Evolutionary conservation across 176 grass and related monocot species (phyloP).

Genomic region (Lolium perenne): DNA sequence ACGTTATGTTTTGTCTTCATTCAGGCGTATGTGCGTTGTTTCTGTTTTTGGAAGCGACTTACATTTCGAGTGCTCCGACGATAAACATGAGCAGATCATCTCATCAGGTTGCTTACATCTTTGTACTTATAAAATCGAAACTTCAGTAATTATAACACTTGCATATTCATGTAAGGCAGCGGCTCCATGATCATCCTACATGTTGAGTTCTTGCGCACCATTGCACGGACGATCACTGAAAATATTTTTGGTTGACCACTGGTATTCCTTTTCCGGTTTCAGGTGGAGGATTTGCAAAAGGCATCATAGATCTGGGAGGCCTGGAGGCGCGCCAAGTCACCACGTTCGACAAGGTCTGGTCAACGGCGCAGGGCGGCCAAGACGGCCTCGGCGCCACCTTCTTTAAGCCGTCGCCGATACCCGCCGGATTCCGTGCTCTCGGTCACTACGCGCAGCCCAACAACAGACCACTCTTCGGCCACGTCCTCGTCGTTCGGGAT

Average conservation of each 20-base stretch:
- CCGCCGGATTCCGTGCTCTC: constrained; percentile 58
- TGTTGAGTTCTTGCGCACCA: not conserved
- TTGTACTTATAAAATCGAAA: not conserved
- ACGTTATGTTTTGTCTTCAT: not conserved
- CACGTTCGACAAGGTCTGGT: constrained; percentile 72
- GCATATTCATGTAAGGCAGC: not conserved
- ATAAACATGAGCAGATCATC: not conserved
- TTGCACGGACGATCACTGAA: not conserved
- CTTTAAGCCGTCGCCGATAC: constrained; percentile 61
- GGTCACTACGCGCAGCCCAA: constrained; percentile 83
- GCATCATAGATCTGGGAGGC: constrained; percentile 70
- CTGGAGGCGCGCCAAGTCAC: constrained; percentile 61
- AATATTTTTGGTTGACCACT: not conserved
- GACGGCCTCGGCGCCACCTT: constrained; percentile 65
- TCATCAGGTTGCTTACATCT: not conserved
- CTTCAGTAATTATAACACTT: not conserved
- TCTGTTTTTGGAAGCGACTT: not conserved
- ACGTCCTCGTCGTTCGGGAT: constrained; percentile 57
- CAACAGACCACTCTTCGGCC: constrained; percentile 63
- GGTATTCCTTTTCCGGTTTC: not conserved
- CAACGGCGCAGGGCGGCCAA: constrained; percentile 56
- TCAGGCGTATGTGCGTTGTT: not conserved
- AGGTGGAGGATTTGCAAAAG: constrained; percentile 71
- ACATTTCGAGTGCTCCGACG: not conserved
- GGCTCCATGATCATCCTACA: not conserved